A percentile compares a stretch with the other conserved stretches of the same genome.
phyloP scores from a whole-genome alignment of 1,284 basidiomycete species.

The Boletus nobilissimus region DNA sequence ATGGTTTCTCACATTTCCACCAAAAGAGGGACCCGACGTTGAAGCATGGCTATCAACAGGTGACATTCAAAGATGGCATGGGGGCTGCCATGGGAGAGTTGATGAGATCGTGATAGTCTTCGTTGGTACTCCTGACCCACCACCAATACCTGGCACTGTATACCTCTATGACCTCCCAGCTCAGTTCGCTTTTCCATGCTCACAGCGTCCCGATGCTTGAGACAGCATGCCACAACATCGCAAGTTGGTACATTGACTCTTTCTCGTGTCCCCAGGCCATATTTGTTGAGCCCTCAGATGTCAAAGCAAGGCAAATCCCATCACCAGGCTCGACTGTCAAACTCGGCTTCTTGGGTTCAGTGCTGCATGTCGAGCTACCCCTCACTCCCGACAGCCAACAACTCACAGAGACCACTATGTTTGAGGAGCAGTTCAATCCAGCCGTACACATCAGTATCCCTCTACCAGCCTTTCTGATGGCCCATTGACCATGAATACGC shows the following conservation, averaged over 20 bases:
- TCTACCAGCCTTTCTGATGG: background rate
- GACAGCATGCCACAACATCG: slow-evolving; percentile 86
- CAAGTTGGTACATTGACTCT: slow-evolving; percentile 73
- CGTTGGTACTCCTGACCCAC: slow-evolving; percentile 86
- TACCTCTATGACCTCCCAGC: slow-evolving; percentile 69
- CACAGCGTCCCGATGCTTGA: slow-evolving; percentile 87
- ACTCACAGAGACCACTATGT: slow-evolving; percentile 61
- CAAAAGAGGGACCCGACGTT: slow-evolving; percentile 76
- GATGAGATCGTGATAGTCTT: slow-evolving; percentile 64
- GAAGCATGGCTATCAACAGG: slow-evolving; percentile 90
- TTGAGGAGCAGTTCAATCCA: slow-evolving; percentile 60
- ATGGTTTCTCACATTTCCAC: slow-evolving; percentile 87
- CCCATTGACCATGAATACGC: slow-evolving; percentile 7
- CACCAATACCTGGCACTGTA: slow-evolving; percentile 89
- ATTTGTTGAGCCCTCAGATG: slow-evolving; percentile 30
- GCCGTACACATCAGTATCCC: slow-evolving; percentile 54
- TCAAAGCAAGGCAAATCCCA: slow-evolving; percentile 79
- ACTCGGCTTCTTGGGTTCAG: slow-evolving; percentile 83
- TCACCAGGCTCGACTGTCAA: slow-evolving; percentile 71
- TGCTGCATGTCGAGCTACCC: slow-evolving; percentile 80
- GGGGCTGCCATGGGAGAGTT: slow-evolving; percentile 5
- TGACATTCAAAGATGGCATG: slow-evolving; percentile 41
- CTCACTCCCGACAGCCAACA: slow-evolving; percentile 78
- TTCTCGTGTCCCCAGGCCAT: slow-evolving; percentile 11
- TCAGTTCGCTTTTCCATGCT: slow-evolving; percentile 81